phyloP scores from a whole-genome alignment of 202 grass and related monocot species.

The Carex sylvatica region DNA sequence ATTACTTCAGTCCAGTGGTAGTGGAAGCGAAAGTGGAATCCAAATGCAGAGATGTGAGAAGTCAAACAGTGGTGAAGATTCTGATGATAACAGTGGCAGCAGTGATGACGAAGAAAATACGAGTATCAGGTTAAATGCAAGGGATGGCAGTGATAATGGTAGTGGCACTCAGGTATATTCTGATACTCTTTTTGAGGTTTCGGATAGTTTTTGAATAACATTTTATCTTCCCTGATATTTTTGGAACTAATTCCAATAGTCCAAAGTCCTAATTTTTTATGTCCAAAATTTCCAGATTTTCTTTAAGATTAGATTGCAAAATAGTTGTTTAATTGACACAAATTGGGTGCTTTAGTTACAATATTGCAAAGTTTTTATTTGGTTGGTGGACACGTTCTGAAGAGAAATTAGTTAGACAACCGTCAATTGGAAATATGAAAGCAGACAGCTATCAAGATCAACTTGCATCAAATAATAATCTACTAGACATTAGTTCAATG shows the following conservation, averaged over 20 bases:
- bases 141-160: constrained; percentile 77
- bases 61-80: constrained; percentile 47
- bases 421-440: not conserved
- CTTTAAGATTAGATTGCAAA: not conserved
- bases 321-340: not conserved
- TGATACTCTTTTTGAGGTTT: constrained; percentile 13
- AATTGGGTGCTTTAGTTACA: not conserved
- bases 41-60: constrained; percentile 62
- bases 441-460: not conserved
- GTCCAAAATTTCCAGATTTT: not conserved
- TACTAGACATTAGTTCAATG: not conserved
- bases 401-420: not conserved
- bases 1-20: constrained; percentile 67
- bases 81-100: constrained; percentile 48
- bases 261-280: not conserved
- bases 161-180: constrained; percentile 74
- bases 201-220: constrained; percentile 24
- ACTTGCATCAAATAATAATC: not conserved
- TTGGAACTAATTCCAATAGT: not conserved
- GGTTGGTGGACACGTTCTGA: not conserved
- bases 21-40: constrained; percentile 91
- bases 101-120: constrained; percentile 40
- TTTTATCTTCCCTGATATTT: not conserved
- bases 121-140: constrained; percentile 58
- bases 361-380: not conserved